Conservation (phyloP, 495 filamentous ascomycete species). For the Evernia prunastri region DNA sequence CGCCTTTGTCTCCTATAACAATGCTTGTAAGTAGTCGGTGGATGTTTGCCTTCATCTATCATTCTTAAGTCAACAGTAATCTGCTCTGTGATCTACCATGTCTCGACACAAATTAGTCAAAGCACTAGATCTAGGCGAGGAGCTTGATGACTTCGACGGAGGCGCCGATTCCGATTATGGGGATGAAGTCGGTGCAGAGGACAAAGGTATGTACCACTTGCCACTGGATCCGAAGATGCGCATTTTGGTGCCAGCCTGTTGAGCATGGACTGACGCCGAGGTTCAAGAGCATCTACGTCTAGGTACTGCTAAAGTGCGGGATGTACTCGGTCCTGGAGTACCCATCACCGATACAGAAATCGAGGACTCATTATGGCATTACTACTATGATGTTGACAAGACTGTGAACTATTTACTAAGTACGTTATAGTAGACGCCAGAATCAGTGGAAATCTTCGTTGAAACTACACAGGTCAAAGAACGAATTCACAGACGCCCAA, state of each 20-base stretch:
- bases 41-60: not conserved
- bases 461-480: conserved; percentile 25
- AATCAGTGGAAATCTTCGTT: not conserved
- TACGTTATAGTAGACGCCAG: conserved; percentile 29
- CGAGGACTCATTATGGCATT: conserved; percentile 87
- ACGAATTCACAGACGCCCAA: conserved; percentile 27
- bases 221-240: not conserved
- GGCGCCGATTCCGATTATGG: conserved; percentile 39
- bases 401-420: conserved; percentile 69
- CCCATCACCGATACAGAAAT: conserved; percentile 63
- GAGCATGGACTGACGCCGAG: conserved; percentile 22
- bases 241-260: conserved; percentile 14
- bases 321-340: conserved; percentile 45
- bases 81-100: conserved; percentile 37
- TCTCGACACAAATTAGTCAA: conserved; percentile 56
- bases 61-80: not conserved
- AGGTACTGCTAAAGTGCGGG: conserved; percentile 50
- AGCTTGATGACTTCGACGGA: conserved; percentile 55
- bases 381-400: conserved; percentile 89
- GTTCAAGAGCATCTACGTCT: conserved; percentile 47
- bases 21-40: not conserved
- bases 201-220: conserved; percentile 42
- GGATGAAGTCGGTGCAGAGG: conserved; percentile 51
- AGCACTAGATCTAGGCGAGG: conserved; percentile 54
- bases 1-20: not conserved